These are phyloP conservation scores for Amanita pallidorosea DNA, from an alignment of 768 basidiomycete genomes.

Conservation along the genomic window DNA sequence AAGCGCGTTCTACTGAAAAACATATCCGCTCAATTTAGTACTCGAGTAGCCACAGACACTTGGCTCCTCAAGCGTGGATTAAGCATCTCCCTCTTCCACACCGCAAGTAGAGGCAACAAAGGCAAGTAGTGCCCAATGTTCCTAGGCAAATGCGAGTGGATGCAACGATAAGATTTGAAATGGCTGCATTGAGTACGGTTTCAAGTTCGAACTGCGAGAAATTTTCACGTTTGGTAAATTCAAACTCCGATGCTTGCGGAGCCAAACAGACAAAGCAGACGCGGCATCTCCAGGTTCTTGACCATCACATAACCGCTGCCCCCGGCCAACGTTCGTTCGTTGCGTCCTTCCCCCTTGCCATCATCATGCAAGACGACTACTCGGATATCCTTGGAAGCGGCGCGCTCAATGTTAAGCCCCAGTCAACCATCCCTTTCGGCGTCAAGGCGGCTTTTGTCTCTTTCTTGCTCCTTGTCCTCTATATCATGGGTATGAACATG, in stretches of 20 bases:
- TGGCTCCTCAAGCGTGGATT: slow-evolving; percentile 76
- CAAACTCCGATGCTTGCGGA: slow-evolving; percentile 18
- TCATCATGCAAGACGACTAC: slow-evolving; percentile 53
- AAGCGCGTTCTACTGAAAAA: background rate
- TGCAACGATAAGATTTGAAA: background rate
- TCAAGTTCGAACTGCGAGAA: slow-evolving; percentile 7
- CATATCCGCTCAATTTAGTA: slow-evolving; percentile 61
- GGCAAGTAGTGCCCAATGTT: slow-evolving; percentile 62
- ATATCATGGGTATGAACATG: slow-evolving; percentile 25
- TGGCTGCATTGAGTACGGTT: slow-evolving; percentile 8
- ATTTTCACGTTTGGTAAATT: slow-evolving; percentile 4
- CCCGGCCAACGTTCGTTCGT: slow-evolving; percentile 19
- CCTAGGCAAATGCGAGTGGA: slow-evolving; percentile 70
- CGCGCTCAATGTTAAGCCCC: slow-evolving; percentile 17
- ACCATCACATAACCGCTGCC: slow-evolving; percentile 25
- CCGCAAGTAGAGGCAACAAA: slow-evolving; percentile 71
- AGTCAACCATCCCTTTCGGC: slow-evolving; percentile 29
- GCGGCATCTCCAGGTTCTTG: slow-evolving; percentile 16
- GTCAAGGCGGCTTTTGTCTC: slow-evolving; percentile 25
- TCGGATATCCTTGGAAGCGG: slow-evolving; percentile 61
- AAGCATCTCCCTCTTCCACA: slow-evolving; percentile 54
- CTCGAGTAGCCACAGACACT: slow-evolving; percentile 55
- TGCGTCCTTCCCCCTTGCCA: slow-evolving; percentile 14
- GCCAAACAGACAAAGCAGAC: slow-evolving; percentile 18
- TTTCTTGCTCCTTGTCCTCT: slow-evolving; percentile 24